Percentiles rank a stretch among this genome's conserved stretches.
phyloP scores from a whole-genome alignment of 2,329 filamentous ascomycete species.

The Ambrosiella cleistominuta region DNA sequence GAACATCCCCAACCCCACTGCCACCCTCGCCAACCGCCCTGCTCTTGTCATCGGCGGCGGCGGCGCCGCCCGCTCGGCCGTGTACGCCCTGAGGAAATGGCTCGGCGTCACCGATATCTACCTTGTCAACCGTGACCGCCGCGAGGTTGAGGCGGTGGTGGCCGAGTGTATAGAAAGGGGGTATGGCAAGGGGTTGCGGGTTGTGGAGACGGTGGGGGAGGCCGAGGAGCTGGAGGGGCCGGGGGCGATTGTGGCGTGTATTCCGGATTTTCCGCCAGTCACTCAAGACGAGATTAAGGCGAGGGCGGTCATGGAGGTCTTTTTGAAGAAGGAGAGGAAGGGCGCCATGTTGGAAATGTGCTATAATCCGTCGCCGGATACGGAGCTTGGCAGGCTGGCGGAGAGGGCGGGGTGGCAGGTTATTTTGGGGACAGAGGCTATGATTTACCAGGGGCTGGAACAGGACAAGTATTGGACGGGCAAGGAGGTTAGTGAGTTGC shows the following conservation, averaged over 20 bases:
- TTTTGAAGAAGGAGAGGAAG: conserved; percentile 32
- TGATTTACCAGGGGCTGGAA: conserved; percentile 63
- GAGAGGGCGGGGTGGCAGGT: conserved; percentile 51
- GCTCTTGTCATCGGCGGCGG: conserved; percentile 62
- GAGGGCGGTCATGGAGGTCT: conserved; percentile 35
- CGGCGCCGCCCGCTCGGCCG: conserved; percentile 58
- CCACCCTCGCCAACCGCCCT: conserved; percentile 35
- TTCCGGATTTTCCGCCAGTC: conserved; percentile 58
- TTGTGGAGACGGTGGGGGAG: conserved; percentile 43
- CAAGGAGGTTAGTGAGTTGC: conserved; percentile 36
- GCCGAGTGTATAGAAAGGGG: conserved; percentile 41
- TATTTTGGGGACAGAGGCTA: conserved; percentile 56
- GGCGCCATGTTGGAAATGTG: conserved; percentile 68
- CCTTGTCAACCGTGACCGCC: conserved; percentile 54
- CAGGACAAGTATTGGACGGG: conserved; percentile 52
- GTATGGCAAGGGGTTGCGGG: conserved; percentile 41
- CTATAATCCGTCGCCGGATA: conserved; percentile 58
- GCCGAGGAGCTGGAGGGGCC: conserved; percentile 40
- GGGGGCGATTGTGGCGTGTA: conserved; percentile 53
- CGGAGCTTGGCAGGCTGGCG: conserved; percentile 44
- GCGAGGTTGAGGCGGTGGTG: conserved; percentile 50
- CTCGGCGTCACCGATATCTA: conserved; percentile 53
- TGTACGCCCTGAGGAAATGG: conserved; percentile 57
- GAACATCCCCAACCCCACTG: conserved; percentile 30
- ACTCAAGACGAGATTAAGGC: conserved; percentile 44